Evolutionary conservation across 495 filamentous ascomycete species (phyloP), one percentile per base, ranked within the genome.

Genomic region (Aspergillus biplanus): DNA sequence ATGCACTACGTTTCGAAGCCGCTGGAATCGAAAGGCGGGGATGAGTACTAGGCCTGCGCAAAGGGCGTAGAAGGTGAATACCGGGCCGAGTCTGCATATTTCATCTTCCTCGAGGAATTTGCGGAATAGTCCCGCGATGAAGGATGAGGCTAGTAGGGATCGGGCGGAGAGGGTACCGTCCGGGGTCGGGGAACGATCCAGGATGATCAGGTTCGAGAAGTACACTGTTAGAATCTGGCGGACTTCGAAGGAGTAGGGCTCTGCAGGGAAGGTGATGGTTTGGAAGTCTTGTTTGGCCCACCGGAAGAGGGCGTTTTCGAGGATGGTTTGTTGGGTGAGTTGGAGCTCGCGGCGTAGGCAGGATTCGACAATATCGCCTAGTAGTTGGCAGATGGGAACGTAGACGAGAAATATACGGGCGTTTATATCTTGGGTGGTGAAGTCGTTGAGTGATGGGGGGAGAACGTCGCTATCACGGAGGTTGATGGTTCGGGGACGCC

Each of bases 91-190:
- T 8, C 57, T 44, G 57, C 46, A 59, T 4, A 59, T 44, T n/a
- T 59, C 46, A 33, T 52, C 57, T 11, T 18, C 27, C 21, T 59
- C 44, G 11, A 59, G 57, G 44, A 59, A 59, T 7, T 59, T 46
- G 11, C 57, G 46, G 46, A 34, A 59, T n/a, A 59, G 6, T 0
- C 57, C 57, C 11, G 33, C 57, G 27, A 59, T 59, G 18, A 59
- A 59, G 5, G 57, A 59, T 1, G 44, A 15, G 15, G 46, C 44
- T 4, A 59, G 57, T 5, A 59, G 16, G 9, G 57, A 49, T 11
- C 57, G 46, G 1, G 46, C 57, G 2, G 46, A 39, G 1, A 39
- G 37, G 5, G 37, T 31, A 11, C 37, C 37, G 9, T 27, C 37
- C 5, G 15, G 15, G 0, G 13, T 33, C 27, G 6, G 33, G 1